Evolutionary conservation across 192 early-diverging fungal species (phyloP).

Genomic region (Dissophora globulifera): DNA sequence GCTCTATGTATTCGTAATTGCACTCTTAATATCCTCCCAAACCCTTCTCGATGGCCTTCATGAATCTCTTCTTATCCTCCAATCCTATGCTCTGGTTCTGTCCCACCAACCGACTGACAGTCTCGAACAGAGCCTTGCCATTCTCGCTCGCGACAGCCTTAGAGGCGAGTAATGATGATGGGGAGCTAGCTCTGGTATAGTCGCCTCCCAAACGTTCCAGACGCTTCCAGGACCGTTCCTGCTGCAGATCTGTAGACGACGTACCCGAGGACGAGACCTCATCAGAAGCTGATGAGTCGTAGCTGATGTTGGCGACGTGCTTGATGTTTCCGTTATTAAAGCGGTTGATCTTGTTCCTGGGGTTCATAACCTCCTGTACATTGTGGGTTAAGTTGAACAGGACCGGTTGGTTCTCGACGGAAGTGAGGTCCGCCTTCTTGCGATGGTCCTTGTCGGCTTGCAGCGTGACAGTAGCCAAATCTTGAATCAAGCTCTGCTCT

Average conservation of each 20-base stretch:
- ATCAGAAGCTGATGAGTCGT: too few relatives aligned
- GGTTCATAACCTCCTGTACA: constrained; percentile 46
- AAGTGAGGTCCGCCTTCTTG: constrained; percentile 26
- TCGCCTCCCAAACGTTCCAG: constrained; percentile 51
- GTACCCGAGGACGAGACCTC: too few relatives aligned
- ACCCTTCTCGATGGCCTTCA: constrained; percentile 37
- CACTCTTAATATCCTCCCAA: constrained; percentile 18
- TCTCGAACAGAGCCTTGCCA: constrained; percentile 6
- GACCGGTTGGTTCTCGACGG: constrained; percentile 22
- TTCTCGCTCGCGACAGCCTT: constrained; percentile 11
- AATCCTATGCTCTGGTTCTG: constrained; percentile 51
- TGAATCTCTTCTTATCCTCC: constrained; percentile 48
- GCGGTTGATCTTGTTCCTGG: constrained; percentile 25
- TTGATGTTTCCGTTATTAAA: constrained; percentile 42
- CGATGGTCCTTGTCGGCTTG: constrained; percentile 37
- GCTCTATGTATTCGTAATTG: neutral
- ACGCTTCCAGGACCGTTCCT: constrained; percentile 46
- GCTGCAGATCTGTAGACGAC: constrained; percentile 28
- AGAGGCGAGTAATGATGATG: constrained; percentile 20
- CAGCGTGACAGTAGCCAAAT: constrained; percentile 10
- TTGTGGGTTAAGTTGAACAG: constrained; percentile 29
- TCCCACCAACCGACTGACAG: constrained; percentile 25
- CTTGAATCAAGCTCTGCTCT: constrained; percentile 38
- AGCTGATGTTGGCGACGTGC: constrained; percentile 19
- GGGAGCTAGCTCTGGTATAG: constrained; percentile 27